A percentile compares a stretch with the other conserved stretches of the same genome.
phyloP scores from a whole-genome alignment of 352 stramenopile species.

The Phytophthora agathidicida region DNA sequence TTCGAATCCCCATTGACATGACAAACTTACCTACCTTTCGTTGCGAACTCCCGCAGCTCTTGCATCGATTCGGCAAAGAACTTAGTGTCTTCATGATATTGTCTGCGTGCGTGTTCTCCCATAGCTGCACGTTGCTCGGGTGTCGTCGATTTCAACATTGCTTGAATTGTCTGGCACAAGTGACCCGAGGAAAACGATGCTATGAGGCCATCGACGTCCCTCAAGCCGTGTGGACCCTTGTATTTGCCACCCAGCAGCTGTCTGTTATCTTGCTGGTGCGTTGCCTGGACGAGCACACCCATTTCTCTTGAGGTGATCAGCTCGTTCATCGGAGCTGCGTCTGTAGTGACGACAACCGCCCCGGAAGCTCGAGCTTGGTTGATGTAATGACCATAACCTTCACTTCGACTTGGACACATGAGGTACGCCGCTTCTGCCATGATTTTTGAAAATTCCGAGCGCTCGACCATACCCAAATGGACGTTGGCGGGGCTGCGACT shows the following conservation, averaged over 20 bases:
- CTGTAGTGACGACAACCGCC: constrained; percentile 52
- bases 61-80: constrained; percentile 58
- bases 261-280: constrained; percentile 9
- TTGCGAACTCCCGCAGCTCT: constrained; percentile 36
- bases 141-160: constrained; percentile 34
- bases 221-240: constrained; percentile 30
- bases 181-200: constrained; percentile 32
- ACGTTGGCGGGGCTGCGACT: constrained; percentile 31
- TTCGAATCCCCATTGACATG: too few relatives aligned
- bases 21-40: constrained; percentile 12
- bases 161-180: constrained; percentile 46
- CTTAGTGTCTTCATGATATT: constrained; percentile 57
- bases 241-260: constrained; percentile 47
- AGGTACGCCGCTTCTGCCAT: constrained; percentile 53
- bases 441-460: constrained; percentile 42
- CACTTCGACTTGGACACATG: constrained; percentile 57
- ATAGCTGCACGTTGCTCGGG: constrained; percentile 32
- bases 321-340: constrained; percentile 71
- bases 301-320: constrained; percentile 30
- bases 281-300: constrained; percentile 18
- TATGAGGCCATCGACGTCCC: constrained; percentile 36
- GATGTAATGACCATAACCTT: constrained; percentile 77
- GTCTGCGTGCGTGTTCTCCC: constrained; percentile 36
- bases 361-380: constrained; percentile 64
- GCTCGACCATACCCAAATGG: constrained; percentile 26